Evolutionary conservation across 2,329 filamentous ascomycete genomes (phyloP).

Genomic region (Diplodia scrobiculata): DNA sequence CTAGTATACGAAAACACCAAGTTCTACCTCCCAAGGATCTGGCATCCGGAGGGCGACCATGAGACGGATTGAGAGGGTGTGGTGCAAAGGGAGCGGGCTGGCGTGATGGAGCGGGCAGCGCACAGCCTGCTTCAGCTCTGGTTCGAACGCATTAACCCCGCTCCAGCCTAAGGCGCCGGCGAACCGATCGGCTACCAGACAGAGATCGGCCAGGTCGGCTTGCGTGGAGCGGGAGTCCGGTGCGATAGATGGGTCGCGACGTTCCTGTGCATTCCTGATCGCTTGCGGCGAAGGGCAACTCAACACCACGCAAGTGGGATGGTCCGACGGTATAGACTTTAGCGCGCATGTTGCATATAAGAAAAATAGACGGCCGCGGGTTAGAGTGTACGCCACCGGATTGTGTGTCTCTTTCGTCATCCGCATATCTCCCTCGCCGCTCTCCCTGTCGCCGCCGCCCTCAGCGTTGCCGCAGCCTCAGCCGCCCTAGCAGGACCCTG

Average conservation of each 20-base stretch:
- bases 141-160: background rate
- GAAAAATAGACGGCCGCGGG: conserved; percentile 13
- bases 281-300: conserved; percentile 20
- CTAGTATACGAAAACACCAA: conserved; percentile 94
- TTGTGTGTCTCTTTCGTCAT: conserved; percentile 11
- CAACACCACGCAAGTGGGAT: conserved; percentile 27
- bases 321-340: conserved; percentile 23
- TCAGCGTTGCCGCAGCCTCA: conserved; percentile 9
- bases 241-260: background rate
- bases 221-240: background rate
- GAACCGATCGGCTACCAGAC: background rate
- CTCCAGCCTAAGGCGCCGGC: conserved; percentile 6
- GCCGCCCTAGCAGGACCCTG: conserved; percentile 6
- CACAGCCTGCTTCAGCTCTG: background rate
- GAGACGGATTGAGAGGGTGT: conserved; percentile 10
- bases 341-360: conserved; percentile 26
- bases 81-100: background rate
- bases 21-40: conserved; percentile 61
- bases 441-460: background rate
- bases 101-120: background rate
- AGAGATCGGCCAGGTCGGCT: conserved; percentile 7
- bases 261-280: conserved; percentile 22
- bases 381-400: conserved; percentile 7
- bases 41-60: conserved; percentile 21
- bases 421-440: background rate